phyloP scores from a whole-genome alignment of 441 rosid species.

The Pelargonium fulgidum region DNA sequence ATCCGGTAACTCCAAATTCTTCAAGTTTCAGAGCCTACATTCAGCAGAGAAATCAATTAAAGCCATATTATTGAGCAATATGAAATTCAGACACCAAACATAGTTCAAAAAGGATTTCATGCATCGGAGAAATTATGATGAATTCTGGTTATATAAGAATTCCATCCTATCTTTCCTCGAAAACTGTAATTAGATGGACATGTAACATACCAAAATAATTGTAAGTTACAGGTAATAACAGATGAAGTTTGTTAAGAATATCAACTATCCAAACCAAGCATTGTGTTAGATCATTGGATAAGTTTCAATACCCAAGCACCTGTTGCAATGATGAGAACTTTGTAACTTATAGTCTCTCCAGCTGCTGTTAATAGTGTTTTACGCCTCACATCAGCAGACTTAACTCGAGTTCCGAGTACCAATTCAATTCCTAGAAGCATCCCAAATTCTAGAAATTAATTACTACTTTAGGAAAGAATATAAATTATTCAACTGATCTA shows the following conservation, averaged over 20 bases:
- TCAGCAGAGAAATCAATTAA: constrained; percentile 12
- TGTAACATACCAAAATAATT: too few relatives aligned
- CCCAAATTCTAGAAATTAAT: constrained; percentile 13
- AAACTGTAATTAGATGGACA: too few relatives aligned
- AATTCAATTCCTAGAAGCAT: constrained; percentile 69
- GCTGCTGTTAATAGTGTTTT: constrained; percentile 76
- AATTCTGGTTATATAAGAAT: too few relatives aligned
- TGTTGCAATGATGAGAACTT: constrained; percentile 78
- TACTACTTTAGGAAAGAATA: constrained; percentile 4
- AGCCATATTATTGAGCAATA: too few relatives aligned
- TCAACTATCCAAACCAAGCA: constrained; percentile 11
- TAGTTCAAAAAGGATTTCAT: too few relatives aligned
- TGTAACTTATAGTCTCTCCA: constrained; percentile 92
- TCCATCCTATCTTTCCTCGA: too few relatives aligned
- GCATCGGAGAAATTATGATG: too few relatives aligned
- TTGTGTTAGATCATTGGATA: constrained; percentile 17
- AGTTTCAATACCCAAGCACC: constrained; percentile 90
- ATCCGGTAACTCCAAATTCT: constrained; percentile 84
- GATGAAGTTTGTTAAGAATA: background rate
- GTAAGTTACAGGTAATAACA: too few relatives aligned
- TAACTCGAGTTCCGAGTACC: constrained; percentile 86
- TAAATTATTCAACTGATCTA: background rate
- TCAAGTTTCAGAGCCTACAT: constrained; percentile 83
- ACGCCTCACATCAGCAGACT: constrained; percentile 81
- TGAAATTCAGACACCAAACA: background rate